Base-by-base conservation (phyloP, 73 alveolate species). In the Breviolum minutum region DNA sequence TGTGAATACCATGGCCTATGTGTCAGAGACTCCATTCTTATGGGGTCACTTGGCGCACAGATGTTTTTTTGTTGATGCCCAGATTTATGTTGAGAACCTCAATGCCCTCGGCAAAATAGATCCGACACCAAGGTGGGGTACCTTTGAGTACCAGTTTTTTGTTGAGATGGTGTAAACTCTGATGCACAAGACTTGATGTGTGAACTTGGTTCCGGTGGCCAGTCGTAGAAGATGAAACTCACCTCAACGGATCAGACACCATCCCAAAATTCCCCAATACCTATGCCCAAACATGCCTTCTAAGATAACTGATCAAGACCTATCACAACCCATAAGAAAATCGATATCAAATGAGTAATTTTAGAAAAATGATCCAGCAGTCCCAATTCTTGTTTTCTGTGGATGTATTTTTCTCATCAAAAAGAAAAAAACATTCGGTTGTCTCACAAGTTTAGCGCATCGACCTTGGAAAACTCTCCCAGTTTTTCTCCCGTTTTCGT, bases 21-120 rank as follows among this genome's bases (percentile, higher is more conserved):
- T 83, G 26, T 83, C 92, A 9, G 92, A 83, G n/a, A 83, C 92
- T 3, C 92, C 92, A 11, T 83, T 83, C n/a, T 26, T 83, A 19
- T 83, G 92, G 92, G 92, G 92, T 62, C 12, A 54, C 92, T 80
- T 80, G 88, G 86, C 86, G 32, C 9, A 8, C 13, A 11, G 32
- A 40, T 13, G 1, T 63, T 29, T 12, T 13, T 22, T 14, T 9
- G 62, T 61, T 10, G 63, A 76, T 76, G 11, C 63, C 17, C 17
- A 13, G 29, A 40, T 40, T 6, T 13, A 27, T 66, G 0, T 16
- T 48, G 30, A 40, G 3, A 40, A 40, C 54, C 3, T 40, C 3
- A n/a, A n/a, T 40, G 54, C 54, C 54, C 54, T 40, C 54, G n/a
- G n/a, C n/a, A n/a, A 40, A 40, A 40, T 2, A 40, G 3, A 40